Base-by-base conservation (phyloP, 1,284 basidiomycete species). In the Naganishia cerealis region DNA sequence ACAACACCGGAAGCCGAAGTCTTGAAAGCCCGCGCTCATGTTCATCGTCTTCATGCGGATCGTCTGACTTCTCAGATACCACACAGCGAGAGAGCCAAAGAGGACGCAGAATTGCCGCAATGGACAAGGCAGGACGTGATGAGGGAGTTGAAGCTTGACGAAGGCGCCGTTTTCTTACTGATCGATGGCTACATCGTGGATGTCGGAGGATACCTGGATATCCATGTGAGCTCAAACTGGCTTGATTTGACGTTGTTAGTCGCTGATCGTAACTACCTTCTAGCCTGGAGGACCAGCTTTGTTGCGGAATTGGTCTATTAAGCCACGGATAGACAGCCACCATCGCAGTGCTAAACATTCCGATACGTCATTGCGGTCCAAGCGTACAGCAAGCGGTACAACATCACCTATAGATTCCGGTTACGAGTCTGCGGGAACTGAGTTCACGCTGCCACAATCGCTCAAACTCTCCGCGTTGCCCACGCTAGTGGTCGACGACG, bases 131-230 rank as follows among this genome's bases (percentile, higher is more conserved):
- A 61, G 9, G 73, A 74, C 55, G 68, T 72, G 42, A 68, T 40
- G 61, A 48, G 48, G 33, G 71, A 68, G 33, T 84, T 83, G 80
- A 71, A 80, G 24, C 82, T 83, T 18, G 78, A 80, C 29, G 48
- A 77, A 75, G 53, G 81, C 5, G 68, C 72, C 42, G 73, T 76
- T 77, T 62, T 81, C 77, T 70, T 91, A 1, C 67, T 89, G 40
- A 81, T 90, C 12, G 84, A 88, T 65, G 87, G 85, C 3, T 88
- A 83, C 73, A 83, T 86, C 5, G 81, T 90, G 1, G 88, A 90
- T 76, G 87, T 81, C 7, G 87, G 87, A 7, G 73, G 76, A 1
- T 91, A 90, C 77, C 77, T 89, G 13, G 79, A 82, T 16, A 86
- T 88, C 74, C 89, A 90, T 80, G 88, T 90, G 76, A 73, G 85